Base-by-base conservation (phyloP, 305 asterid genomes). In the Fraxinus angustifolia region DNA sequence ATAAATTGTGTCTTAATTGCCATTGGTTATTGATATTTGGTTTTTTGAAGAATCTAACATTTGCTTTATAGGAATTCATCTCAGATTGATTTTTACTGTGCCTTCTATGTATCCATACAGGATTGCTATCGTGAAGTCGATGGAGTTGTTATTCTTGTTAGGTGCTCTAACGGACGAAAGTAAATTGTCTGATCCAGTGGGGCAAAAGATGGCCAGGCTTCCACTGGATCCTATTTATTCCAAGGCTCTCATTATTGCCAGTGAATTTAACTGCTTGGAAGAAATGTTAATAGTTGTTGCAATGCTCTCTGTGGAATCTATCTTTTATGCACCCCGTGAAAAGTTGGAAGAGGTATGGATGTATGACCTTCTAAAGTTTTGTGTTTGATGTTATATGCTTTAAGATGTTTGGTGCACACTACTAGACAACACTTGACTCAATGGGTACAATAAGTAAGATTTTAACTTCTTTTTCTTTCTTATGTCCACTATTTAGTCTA, bases 301-400 rank as follows among this genome's bases (percentile, higher is more conserved):
- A 35, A 87, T 96, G 98, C 99, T 96, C 81, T 94, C 98, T 1
- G 98, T 94, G 28, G 99, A 96, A 83, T 94, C 98, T 6, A 89
- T 96, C 70, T 94, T 93, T 89, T 96, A 96, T 84, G 91, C 97
- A 67, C 97, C 99, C 30, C 97, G 97, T 78, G 98, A 96, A 73
- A 96, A 93, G 89, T 84, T 91, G 89, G 99, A 93, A 88, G 98
- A 96, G 98, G 99, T 96, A 89, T 71, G 73, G 81, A 62, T 79
- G 23, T 78, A 53, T 76, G 71, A 62, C 67, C 8, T 38, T 80
- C 23, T 31, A 12, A 31, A 16, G 42, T 70, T 19, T 62, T 56
- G 50, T 82, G 75, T 73, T 71, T 12, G 26, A 28, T 23, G 21
- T 35, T 65, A 8, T 21, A 26, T 78, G 40, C 50, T 34, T 62